phyloP scores from a whole-genome alignment of 176 grass and related monocot genomes.

The Puya raimondii region DNA sequence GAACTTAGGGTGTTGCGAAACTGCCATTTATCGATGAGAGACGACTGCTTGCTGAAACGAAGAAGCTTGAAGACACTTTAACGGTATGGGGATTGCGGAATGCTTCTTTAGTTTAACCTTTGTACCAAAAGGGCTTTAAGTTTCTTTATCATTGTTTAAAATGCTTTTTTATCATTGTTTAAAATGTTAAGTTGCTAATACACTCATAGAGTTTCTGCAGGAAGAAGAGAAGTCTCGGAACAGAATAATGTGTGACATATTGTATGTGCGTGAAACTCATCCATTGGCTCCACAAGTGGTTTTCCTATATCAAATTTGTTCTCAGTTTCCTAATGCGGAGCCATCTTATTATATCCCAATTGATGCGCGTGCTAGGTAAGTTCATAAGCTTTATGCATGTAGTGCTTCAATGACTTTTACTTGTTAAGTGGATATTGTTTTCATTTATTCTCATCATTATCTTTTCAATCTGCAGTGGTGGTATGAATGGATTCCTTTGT shows the following conservation, averaged over 20 bases:
- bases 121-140: background rate
- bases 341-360: conserved; percentile 55
- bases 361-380: conserved; percentile 59
- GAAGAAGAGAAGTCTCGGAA: conserved; percentile 91
- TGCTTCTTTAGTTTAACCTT: conserved; percentile 20
- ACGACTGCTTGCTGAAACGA: conserved; percentile 59
- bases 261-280: conserved; percentile 72
- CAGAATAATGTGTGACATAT: conserved; percentile 69
- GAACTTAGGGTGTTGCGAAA: conserved; percentile 80
- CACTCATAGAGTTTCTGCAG: conserved; percentile 31
- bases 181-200: background rate
- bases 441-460: background rate
- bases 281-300: conserved; percentile 51
- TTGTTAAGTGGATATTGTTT: conserved; percentile 20
- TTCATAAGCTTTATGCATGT: conserved; percentile 19
- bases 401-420: background rate
- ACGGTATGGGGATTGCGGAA: conserved; percentile 44
- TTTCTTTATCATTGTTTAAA: background rate
- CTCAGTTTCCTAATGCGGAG: conserved; percentile 33
- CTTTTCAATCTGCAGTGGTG: conserved; percentile 37
- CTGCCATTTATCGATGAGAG: conserved; percentile 93
- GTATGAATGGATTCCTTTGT: conserved; percentile 97
- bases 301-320: conserved; percentile 56
- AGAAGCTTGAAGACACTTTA: conserved; percentile 69
- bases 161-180: background rate